Evolutionary conservation across 495 filamentous ascomycete genomes (phyloP), one percentile per base, ranked within the genome.

Genomic region (Penicillium samsonianum): DNA sequence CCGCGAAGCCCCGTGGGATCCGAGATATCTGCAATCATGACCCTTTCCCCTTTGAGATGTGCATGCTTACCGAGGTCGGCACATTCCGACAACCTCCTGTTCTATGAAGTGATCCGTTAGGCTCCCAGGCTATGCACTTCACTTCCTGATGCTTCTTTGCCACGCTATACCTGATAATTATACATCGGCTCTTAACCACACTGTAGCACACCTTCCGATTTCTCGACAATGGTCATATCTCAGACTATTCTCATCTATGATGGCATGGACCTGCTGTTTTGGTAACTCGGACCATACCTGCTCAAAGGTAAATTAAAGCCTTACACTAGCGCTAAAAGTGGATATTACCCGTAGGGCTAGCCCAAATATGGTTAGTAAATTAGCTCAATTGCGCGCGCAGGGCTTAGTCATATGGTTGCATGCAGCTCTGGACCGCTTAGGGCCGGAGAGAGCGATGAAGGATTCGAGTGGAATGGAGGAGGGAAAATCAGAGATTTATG

Each of bases 371-470:
- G 68, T 51, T 63, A 65, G 35, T 45, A 65, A 72, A 70, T 72
- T 43, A 65, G 67, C 69, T 72, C 67, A 72, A 65, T 59, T 67
- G 41, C 59, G 63, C 61, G 63, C 70, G 63, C 62, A 65, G 38
- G 31, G 42, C 51, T 58, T 33, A 48, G 33, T 33, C 25, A 45
- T 30, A 23, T 11, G 33, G 25, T 37, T 40, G 16, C 37, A 50
- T 25, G 43, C 30, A 55, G 35, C 16, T 20, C 22, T 16, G 20
- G 10, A 10, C 17, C 8, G 9, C 19, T 7, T 2, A 41, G 20
- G 12, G 12, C 42, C 42, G 43, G n/a, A 33, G 28, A 48, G n/a
- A 12, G n/a, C 14, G 42, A 44, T 0, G 14, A 23, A 55, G 5
- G 38, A 0, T 12, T 46, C 6, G n/a, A 45, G 10, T 23, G 10